These are phyloP conservation scores for Akanthomyces dipterigenus DNA, from an alignment of 2,329 filamentous ascomycete species.

Conservation along the genomic window DNA sequence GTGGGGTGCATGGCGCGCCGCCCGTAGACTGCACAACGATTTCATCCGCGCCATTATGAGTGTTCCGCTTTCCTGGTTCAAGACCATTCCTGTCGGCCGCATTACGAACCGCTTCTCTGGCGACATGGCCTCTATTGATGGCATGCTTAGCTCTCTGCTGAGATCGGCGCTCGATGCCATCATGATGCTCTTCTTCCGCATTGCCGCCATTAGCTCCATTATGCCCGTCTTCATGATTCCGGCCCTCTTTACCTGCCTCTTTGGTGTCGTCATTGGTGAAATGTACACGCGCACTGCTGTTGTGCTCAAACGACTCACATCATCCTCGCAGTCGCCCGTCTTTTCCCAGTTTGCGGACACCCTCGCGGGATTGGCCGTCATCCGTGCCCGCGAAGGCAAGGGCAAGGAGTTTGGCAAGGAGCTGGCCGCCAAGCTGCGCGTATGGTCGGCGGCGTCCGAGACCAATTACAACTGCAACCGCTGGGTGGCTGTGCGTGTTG, in stretches of 20 bases:
- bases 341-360: conserved; percentile 52
- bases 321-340: conserved; percentile 44
- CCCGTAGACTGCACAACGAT: conserved; percentile 43
- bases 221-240: conserved; percentile 46
- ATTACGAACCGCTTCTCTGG: conserved; percentile 50
- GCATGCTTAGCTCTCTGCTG: conserved; percentile 38
- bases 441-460: conserved; percentile 40
- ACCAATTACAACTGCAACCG: conserved; percentile 50
- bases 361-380: conserved; percentile 42
- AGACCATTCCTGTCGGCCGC: conserved; percentile 44
- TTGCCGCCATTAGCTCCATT: conserved; percentile 42
- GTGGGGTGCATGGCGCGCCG: conserved; percentile 51
- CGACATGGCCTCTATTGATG: conserved; percentile 51
- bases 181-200: conserved; percentile 37
- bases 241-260: conserved; percentile 36
- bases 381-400: conserved; percentile 45
- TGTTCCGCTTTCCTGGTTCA: conserved; percentile 52
- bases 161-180: conserved; percentile 34
- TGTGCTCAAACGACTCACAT: conserved; percentile 38
- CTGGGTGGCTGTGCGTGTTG: conserved; percentile 49
- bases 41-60: conserved; percentile 46
- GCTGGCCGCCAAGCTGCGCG: conserved; percentile 43
- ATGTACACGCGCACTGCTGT: conserved; percentile 45
- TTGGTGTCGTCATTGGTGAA: conserved; percentile 41
- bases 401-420: conserved; percentile 39